A percentile compares a stretch with the other conserved stretches of the same genome.
phyloP scores from a whole-genome alignment of 2,329 filamentous ascomycete genomes.

The Pseudogymnoascus sp. region DNA sequence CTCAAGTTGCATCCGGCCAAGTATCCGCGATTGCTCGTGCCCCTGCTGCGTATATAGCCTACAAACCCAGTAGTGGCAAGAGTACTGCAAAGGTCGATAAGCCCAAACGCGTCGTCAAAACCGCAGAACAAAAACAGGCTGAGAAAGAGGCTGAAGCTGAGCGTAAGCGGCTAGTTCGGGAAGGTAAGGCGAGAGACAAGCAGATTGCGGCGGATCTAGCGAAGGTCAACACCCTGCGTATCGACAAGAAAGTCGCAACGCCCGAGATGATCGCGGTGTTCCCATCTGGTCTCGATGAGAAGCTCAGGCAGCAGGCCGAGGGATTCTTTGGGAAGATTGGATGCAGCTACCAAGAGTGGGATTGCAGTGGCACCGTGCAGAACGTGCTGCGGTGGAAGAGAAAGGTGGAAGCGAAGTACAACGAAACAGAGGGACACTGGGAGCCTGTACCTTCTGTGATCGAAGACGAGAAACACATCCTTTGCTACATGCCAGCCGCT shows the following conservation, averaged over 20 bases:
- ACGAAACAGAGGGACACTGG: constrained; percentile 43
- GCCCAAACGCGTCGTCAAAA: neutral
- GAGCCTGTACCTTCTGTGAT: constrained; percentile 40
- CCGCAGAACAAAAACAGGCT: constrained; percentile 18
- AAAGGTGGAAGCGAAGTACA: constrained; percentile 43
- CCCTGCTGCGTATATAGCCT: constrained; percentile 13
- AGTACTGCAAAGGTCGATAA: constrained; percentile 18
- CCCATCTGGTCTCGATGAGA: constrained; percentile 47
- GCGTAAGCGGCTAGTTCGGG: constrained; percentile 54
- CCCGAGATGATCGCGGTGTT: constrained; percentile 75
- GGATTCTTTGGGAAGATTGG: constrained; percentile 46
- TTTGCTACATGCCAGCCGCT: constrained; percentile 54
- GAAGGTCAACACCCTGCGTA: constrained; percentile 66
- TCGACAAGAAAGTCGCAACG: constrained; percentile 66
- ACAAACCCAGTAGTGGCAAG: constrained; percentile 19
- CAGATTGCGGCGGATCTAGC: constrained; percentile 59
- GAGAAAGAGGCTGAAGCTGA: constrained; percentile 37
- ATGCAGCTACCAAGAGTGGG: constrained; percentile 41
- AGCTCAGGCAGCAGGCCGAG: constrained; percentile 41
- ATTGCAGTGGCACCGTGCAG: constrained; percentile 37
- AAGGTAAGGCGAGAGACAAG: constrained; percentile 57
- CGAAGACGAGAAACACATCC: constrained; percentile 42
- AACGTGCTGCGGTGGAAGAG: constrained; percentile 49
- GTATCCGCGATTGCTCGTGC: constrained; percentile 3
- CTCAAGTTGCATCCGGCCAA: neutral